These are phyloP conservation scores for Erodium maritimum DNA, from an alignment of 345 rosid genomes.

Conservation along the genomic window DNA sequence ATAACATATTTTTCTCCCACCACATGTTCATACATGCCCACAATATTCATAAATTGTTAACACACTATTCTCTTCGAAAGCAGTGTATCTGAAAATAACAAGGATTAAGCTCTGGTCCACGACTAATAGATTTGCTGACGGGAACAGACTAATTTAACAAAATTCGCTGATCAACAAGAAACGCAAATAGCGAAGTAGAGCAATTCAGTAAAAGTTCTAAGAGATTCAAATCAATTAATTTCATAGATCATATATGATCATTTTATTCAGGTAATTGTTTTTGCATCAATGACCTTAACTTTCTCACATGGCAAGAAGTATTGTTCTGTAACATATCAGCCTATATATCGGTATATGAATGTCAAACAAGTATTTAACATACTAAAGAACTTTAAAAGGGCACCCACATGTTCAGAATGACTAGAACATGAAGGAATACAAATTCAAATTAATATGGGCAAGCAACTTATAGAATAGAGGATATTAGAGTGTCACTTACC, in stretches of 20 bases:
- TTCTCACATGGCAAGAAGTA: neutral
- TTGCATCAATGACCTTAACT: neutral
- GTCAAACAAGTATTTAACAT: neutral
- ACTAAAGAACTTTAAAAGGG: too few species aligned
- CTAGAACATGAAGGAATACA: neutral
- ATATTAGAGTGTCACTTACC: constrained; percentile 15
- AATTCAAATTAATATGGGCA: neutral
- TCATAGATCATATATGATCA: neutral
- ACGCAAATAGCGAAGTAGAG: too few species aligned
- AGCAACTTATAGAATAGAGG: neutral
- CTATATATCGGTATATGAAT: neutral
- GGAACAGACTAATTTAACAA: too few species aligned
- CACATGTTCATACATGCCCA: too few species aligned
- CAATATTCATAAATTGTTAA: too few species aligned
- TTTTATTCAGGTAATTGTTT: neutral
- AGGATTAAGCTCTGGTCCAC: too few species aligned
- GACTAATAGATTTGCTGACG: too few species aligned
- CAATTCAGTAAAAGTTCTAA: neutral
- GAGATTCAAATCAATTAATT: neutral
- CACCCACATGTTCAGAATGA: neutral
- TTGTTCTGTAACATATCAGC: neutral
- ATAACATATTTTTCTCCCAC: too few species aligned
- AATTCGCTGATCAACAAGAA: too few species aligned
- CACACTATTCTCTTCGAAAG: too few species aligned
- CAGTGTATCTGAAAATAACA: too few species aligned